Base-by-base conservation (phyloP, 2,329 filamentous ascomycete genomes). In the Nothophaeocryptopus gaeumannii region DNA sequence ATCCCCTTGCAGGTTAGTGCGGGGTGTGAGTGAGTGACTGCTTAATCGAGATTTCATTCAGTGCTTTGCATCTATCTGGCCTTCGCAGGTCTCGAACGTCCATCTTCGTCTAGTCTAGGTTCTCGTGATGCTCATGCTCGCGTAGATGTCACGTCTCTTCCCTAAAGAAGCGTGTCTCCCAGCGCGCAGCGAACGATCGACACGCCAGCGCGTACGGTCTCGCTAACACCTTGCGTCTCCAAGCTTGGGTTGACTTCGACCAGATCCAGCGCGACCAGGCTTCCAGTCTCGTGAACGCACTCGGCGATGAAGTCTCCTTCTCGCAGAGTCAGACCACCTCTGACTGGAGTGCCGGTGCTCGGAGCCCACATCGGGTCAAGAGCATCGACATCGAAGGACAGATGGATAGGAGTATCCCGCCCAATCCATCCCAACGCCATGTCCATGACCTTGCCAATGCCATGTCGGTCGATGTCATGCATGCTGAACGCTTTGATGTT, bases 401-500 rank as follows among this genome's bases (percentile, higher is more conserved):
- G 81, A 72, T 99, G 93, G 67, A 99, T 96, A 36, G 93, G 93
- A 0, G 91, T 96, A 69, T 97, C 93, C 65, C 78, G 82, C 61
- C 93, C 93, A 59, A 97, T 95, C 76, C 96, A 91, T 30, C 86
- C 92, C 45, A 99, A 79, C n/a, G 92, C 92, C 92, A 96, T 95
- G 66, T 97, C 93, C 75, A 99, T 90, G 58, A 99, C 89, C 58
- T 86, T 86, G 47, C 93, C 93, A 64, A 99, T 99, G 39, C 93
- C 93, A 67, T 97, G 80, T 46, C 89, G 80, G 72, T 99, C 93
- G 70, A 99, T 87, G 68, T 99, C 93, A 68, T 96, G 93, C 93
- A 99, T 99, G 74, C 86, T 92, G 67, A 97, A 99, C 3, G 92
- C 92, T 77, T 89, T 92, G 76, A 99, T 93, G 36, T 86, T 85